Base-by-base conservation (phyloP, 2,329 filamentous ascomycete genomes). In the Stagonosporopsis cucurbitacearum region DNA sequence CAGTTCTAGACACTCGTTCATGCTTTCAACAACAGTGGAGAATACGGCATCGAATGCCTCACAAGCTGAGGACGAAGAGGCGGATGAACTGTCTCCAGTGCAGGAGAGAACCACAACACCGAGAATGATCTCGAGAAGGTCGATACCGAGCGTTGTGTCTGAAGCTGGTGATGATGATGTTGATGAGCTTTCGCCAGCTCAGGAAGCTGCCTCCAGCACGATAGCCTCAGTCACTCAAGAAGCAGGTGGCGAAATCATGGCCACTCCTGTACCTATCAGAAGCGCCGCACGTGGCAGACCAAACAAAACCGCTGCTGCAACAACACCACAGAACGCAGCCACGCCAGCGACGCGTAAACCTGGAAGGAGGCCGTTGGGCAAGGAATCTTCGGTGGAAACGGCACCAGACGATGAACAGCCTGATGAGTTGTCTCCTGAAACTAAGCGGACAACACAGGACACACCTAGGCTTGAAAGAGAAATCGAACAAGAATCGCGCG, bases 81-180 rank as follows among this genome's bases (percentile, higher is more conserved):
- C 67, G 22, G 71, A 73, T 43, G 70, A 72, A 45, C 54, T 73
- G 12, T 68, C 69, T 5, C 67, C 69, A 9, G 58, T 60, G 36
- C 52, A 62, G 13, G 36, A 37, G 6, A 56, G 57, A 20, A 40
- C 40, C 1, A 39, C 40, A 4, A 65, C 60, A 17, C 59, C 64
- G n/a, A 59, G 57, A 20, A 48, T 67, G 12, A 44, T 65, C 13
- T 55, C 39, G 23, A 51, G 25, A 28, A 32, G 49, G 15, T 45
- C 49, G 6, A 49, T 57, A 36, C 42, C 54, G 30, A 62, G 65
- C 8, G 53, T 30, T 7, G n/a, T 17, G 32, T 36, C 41, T 37
- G 33, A 50, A 12, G 53, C 30, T 4, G 41, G 59, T 23, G 59
- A 63, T 9, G 59, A 57, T 20, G 64, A 60, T 13, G 41, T 64